Evolutionary conservation across 2,329 filamentous ascomycete genomes (phyloP).

Genomic region (Alternaria novae-zelandiae): DNA sequence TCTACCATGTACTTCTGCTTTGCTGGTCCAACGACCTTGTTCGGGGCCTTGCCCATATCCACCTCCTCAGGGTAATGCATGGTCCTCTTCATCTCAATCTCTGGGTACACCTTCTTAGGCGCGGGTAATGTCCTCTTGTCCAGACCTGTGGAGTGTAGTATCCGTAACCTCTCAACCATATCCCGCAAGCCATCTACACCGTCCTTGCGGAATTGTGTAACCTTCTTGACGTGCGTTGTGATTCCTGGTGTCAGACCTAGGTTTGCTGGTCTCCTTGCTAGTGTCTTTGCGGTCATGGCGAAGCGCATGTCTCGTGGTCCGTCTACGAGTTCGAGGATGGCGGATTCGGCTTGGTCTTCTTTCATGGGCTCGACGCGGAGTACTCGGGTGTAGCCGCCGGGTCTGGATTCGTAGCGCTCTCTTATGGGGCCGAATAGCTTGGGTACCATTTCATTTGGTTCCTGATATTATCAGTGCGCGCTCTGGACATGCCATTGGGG

Average conservation of each 20-base stretch:
- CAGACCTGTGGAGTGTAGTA: constrained; percentile 28
- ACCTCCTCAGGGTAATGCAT: constrained; percentile 39
- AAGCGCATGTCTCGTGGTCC: constrained; percentile 93
- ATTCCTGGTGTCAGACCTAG: constrained; percentile 73
- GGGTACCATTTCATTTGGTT: constrained; percentile 72
- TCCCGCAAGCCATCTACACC: constrained; percentile 72
- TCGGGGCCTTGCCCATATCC: constrained; percentile 30
- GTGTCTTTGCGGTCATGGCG: constrained; percentile 85
- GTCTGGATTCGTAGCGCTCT: constrained; percentile 76
- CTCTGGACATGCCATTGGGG: constrained; percentile 1
- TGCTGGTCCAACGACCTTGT: constrained; percentile 8
- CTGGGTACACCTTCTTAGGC: constrained; percentile 42
- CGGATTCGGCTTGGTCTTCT: constrained; percentile 84
- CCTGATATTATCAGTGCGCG: constrained; percentile 55
- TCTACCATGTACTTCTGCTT: not conserved
- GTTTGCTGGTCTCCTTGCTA: constrained; percentile 67
- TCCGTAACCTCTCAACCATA: constrained; percentile 56
- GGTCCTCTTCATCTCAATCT: constrained; percentile 30
- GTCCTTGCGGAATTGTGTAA: constrained; percentile 73
- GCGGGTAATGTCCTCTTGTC: constrained; percentile 36
- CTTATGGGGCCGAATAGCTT: constrained; percentile 88
- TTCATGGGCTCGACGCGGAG: constrained; percentile 89
- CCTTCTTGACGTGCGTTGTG: constrained; percentile 79
- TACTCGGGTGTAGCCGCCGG: constrained; percentile 94
- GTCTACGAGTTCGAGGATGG: constrained; percentile 94